Conservation (phyloP, 1,139 yeast genomes). For the Candida glucosophila region DNA sequence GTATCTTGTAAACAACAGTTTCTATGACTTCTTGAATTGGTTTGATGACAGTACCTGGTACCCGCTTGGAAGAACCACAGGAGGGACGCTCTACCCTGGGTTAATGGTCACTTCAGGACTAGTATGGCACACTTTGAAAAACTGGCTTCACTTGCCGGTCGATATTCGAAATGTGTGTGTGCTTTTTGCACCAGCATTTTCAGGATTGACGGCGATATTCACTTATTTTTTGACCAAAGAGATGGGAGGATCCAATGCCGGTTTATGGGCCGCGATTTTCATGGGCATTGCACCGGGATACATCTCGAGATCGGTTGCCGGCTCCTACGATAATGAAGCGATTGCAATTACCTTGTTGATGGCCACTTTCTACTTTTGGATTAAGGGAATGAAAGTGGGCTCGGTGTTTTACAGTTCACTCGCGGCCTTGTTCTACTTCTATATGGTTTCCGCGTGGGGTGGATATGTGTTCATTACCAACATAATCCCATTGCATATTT, state of each 20-base stretch:
- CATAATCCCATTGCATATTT: slow-evolving; percentile 91
- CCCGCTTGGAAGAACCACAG: slow-evolving; percentile 97
- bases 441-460: slow-evolving; percentile 99
- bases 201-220: slow-evolving; percentile 86
- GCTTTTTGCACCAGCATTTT: slow-evolving; percentile 90
- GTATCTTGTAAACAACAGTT: slow-evolving; percentile 75
- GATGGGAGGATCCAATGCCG: slow-evolving; percentile 86
- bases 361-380: slow-evolving; percentile 96
- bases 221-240: slow-evolving; percentile 88
- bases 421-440: slow-evolving; percentile 86
- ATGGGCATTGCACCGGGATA: slow-evolving; percentile 99
- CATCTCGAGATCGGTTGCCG: slow-evolving; percentile 96
- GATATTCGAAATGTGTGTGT: slow-evolving; percentile 97
- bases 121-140: slow-evolving; percentile 67
- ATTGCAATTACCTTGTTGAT: slow-evolving; percentile 93
- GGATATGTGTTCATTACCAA: slow-evolving; percentile 98
- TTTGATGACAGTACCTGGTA: slow-evolving; percentile 99
- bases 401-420: slow-evolving; percentile 77
- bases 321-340: slow-evolving; percentile 98
- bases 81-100: slow-evolving; percentile 98
- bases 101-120: slow-evolving; percentile 94
- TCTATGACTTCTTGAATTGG: slow-evolving; percentile 92
- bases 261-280: slow-evolving; percentile 84
- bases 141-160: slow-evolving; percentile 65
- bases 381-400: slow-evolving; percentile 85